Base-by-base conservation (phyloP, 352 stramenopile genomes). In the Blastocystis sp. region DNA sequence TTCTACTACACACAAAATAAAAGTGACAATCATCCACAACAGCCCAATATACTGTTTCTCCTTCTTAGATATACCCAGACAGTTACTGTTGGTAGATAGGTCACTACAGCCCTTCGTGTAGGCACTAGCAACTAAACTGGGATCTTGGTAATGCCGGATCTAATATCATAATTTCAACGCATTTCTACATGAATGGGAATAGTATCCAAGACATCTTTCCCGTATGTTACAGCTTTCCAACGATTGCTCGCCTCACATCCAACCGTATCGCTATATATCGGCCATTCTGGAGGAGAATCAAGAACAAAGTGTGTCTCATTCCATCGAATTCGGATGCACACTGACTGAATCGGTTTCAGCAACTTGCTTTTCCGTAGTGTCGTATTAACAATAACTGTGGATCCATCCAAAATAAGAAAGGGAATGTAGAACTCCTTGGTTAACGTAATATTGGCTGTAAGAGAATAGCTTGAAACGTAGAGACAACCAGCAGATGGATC, bases 31-130 rank as follows among this genome's bases (percentile, higher is more conserved):
- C 6, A 79, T 79, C 42, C 37, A 27, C 24, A 44, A 79, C 68
- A 79, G n/a, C 13, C 68, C 68, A 27, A 57, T 62, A 22, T 22
- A 62, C 68, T 44, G 37, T 53, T 62, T 79, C 37, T 58, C 68
- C 68, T 79, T 79, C 33, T 79, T 56, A 13, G 68, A 57, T 19
- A 57, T 56, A 13, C 68, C 68, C 17, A 79, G 59, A 56, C 68
- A 79, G 19, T 56, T 24, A 19, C 22, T 60, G 68, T 58, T 60
- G 4, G 17, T 37, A 7, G 56, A 35, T 53, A 22, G 33, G 42
- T 79, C 68, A 35, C 44, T 79, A 40, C 68, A 79, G 19, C 68
- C 68, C 1, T 53, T 24, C 68, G 68, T 79, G 6, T 62, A 33
- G 68, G 33, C 51, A 53, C 68, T 79, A 6, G 68, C 68, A 15